Evolutionary conservation across 768 basidiomycete species (phyloP), one percentile per base, ranked within the genome.

Genomic region (Leccinum fibrillosum): DNA sequence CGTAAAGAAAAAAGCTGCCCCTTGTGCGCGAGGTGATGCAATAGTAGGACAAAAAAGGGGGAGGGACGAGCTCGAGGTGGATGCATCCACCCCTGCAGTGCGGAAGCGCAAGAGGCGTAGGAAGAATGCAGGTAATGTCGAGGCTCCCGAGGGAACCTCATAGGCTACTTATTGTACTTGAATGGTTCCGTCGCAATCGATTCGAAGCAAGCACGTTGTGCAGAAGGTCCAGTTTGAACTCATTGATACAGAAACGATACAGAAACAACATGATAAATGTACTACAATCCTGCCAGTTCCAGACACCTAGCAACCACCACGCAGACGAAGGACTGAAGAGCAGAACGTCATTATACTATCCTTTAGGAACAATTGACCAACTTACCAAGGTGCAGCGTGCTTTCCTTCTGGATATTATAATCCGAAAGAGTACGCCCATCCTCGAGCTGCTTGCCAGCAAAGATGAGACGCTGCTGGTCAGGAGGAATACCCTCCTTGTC

Each of bases 401-500:
- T 78, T 78, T 88, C 86, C 71, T 88, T 86, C 76, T 87, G 86
- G 51, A 88, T 88, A 66, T 87, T 88, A 70, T 88, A 89, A 66
- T 90, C 88, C 30, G 86, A 87, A 23, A 89, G 80, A 9, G 88
- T 90, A 47, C 88, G 84, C 13, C 88, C 88, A 58, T 90, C 88
- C 66, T 90, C 88, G 44, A 89, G 76, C 69, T 90, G 88, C 76
- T 90, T 90, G 5, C 88, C 88, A 52, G 88, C 88, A 58, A 89
- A 89, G 67, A 90, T 90, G n/a, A 89, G 76, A 37, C 88, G 82
- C 66, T 90, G 88, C 66, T 88, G 88, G 63, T 88, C 88, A 21
- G 88, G 88, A 15, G 86, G 88, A 50, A 90, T 89, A 45, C 88
- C 88, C 62, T 89, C 87, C 79, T 89, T 89, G 74, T 89, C 87